These are phyloP conservation scores for Malania oleifera DNA, from an alignment of 164 flowering plant species.

Conservation along the genomic window DNA sequence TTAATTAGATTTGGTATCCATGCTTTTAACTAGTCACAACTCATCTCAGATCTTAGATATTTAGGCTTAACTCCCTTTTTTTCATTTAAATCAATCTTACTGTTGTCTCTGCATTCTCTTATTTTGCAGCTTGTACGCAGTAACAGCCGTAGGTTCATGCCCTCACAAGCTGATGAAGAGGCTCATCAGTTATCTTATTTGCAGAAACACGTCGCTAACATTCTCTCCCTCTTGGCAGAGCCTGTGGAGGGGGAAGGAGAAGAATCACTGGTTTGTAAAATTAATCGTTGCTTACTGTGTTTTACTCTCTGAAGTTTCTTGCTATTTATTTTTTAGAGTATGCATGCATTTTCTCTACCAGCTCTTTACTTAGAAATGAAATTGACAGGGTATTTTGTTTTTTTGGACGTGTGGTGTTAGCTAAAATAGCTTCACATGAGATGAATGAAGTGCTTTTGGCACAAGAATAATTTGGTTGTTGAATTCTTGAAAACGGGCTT, in stretches of 20 bases:
- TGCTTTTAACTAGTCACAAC: no score
- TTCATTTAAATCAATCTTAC: not conserved
- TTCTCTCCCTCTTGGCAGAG: slow-evolving; percentile 80
- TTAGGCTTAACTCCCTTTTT: not conserved
- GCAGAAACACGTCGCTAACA: slow-evolving; percentile 87
- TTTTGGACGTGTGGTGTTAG: no score
- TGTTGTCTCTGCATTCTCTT: not conserved
- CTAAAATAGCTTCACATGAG: no score
- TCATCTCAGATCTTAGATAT: no score
- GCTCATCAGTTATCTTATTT: slow-evolving; percentile 90
- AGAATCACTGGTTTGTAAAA: slow-evolving; percentile 68
- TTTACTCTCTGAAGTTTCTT: not conserved
- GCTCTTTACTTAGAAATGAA: no score
- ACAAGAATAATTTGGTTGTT: no score
- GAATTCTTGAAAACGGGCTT: no score
- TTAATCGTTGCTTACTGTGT: slow-evolving; percentile 1
- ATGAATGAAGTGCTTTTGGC: no score
- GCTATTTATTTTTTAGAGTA: no score
- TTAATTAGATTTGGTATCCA: no score
- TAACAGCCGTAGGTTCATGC: slow-evolving; percentile 86
- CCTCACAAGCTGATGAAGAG: slow-evolving; percentile 98
- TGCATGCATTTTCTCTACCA: no score
- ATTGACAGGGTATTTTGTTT: no score
- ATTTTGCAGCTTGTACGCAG: slow-evolving; percentile 84
- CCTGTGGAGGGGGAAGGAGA: slow-evolving; percentile 81